phyloP scores from a whole-genome alignment of 2,329 filamentous ascomycete species.

The Kalmusia sp. region DNA sequence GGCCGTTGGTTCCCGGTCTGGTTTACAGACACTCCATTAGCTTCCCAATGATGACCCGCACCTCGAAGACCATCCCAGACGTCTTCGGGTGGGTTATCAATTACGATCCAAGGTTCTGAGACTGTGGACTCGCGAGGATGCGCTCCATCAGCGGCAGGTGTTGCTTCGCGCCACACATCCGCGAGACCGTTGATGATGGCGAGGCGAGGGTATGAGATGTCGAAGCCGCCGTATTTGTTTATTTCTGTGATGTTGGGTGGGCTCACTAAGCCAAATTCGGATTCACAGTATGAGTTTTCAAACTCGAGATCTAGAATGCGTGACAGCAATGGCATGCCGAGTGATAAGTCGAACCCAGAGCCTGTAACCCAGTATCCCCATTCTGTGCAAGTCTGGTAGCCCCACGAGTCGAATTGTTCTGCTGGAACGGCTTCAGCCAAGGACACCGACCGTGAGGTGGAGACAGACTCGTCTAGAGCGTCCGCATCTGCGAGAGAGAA shows the following conservation, averaged over 20 bases:
- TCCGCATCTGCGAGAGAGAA: background rate
- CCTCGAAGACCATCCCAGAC: background rate
- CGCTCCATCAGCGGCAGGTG: slow-evolving; percentile 69
- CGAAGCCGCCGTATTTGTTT: slow-evolving; percentile 78
- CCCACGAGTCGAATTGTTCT: slow-evolving; percentile 49
- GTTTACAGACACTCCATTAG: background rate
- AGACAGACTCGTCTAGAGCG: slow-evolving; percentile 48
- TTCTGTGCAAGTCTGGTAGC: slow-evolving; percentile 60
- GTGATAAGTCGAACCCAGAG: slow-evolving; percentile 62
- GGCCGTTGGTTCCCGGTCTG: background rate
- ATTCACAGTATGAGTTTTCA: slow-evolving; percentile 66
- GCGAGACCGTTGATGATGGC: slow-evolving; percentile 78
- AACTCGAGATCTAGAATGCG: slow-evolving; percentile 72
- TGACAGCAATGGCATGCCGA: slow-evolving; percentile 73
- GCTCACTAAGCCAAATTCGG: slow-evolving; percentile 72
- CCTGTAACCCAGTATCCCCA: slow-evolving; percentile 84
- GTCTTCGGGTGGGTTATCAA: slow-evolving; percentile 45
- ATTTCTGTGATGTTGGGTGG: slow-evolving; percentile 69
- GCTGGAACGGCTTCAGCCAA: slow-evolving; percentile 47
- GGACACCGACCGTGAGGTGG: slow-evolving; percentile 47
- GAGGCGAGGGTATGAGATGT: slow-evolving; percentile 75
- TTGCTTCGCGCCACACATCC: slow-evolving; percentile 81
- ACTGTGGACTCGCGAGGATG: slow-evolving; percentile 65
- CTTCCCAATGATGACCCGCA: background rate
- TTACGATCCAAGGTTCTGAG: slow-evolving; percentile 73